Evolutionary conservation across 345 rosid species (phyloP), one percentile per base, ranked within the genome.

Genomic region (Ricinus communis): DNA sequence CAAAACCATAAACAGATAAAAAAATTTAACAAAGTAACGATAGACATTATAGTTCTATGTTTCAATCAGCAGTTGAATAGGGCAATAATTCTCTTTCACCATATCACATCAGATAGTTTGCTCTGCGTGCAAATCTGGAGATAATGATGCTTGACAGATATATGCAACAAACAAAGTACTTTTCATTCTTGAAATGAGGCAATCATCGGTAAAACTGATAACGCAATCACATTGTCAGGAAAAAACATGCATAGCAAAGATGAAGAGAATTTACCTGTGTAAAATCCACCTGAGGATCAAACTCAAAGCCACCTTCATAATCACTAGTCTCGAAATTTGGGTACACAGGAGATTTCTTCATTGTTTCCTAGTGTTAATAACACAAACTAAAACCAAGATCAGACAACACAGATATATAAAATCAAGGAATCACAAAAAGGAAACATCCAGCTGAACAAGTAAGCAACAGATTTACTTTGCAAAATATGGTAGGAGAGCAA

Each of bases 201-300:
- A 6, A 33, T 6, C 38, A 33, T 33, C 38, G 6, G 38, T 6
- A 33, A 33, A 6, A 33, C 6, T 33, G 38, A 33, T 33, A 33
- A 33, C 6, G 38, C 6, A 6, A 33, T 43, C 43, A 38, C 43
- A 38, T 47, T 0, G 9, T 30, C 7, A 65, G 9, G 24, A 49
- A 21, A 11, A 33, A 2, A 33, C 2, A 33, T 33, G 38, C 38
- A 33, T 2, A 33, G 38, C 15, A 27, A 65, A 49, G 1, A 18
- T 1, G 19, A 2, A 51, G 19, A 15, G 16, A 25, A 11, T 46
- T 73, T 75, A 87, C 90, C 93, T 27, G 78, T 68, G 77, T 57
- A 71, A 85, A 86, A 66, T 82, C 81, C 61, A 81, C 25, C 25
- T 76, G 82, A 25, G 81, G 84, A 79, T 86, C 90, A 71, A 77